A percentile compares a stretch with the other conserved stretches of the same genome.
These are phyloP conservation scores for Paraleonurus japonicus DNA, from an alignment of 257 asterid species.

Conservation along the genomic window DNA sequence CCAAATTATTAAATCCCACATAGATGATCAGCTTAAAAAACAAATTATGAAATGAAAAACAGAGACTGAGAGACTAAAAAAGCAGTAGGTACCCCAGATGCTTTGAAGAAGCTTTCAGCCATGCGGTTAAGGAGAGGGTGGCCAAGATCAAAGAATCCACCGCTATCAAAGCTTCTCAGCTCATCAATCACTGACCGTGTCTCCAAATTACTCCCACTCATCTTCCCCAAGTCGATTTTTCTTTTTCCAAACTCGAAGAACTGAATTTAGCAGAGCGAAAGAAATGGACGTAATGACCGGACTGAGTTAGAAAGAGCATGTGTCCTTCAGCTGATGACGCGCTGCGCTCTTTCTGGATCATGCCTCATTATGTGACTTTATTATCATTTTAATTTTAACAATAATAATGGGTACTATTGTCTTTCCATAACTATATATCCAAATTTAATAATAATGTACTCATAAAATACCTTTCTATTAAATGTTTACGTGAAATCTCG, in stretches of 20 bases:
- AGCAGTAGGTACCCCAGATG: slow-evolving; percentile 90
- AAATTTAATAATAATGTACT: too few species aligned
- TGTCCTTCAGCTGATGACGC: slow-evolving; percentile 27
- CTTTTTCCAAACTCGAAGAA: neutral
- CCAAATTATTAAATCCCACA: neutral
- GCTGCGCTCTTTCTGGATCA: slow-evolving; percentile 32
- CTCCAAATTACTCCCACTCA: slow-evolving; percentile 64
- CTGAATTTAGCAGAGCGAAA: neutral
- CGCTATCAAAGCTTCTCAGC: slow-evolving; percentile 60
- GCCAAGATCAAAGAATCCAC: slow-evolving; percentile 73
- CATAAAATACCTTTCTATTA: too few species aligned
- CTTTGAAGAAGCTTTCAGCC: slow-evolving; percentile 75
- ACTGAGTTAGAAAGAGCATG: slow-evolving; percentile 31
- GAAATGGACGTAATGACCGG: neutral
- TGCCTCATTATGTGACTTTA: slow-evolving; percentile 17
- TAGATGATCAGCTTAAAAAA: neutral
- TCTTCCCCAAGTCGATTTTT: slow-evolving; percentile 6
- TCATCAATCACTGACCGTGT: slow-evolving; percentile 69
- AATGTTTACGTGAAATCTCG: too few species aligned
- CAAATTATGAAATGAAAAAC: neutral
- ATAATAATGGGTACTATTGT: neutral
- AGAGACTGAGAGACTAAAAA: too few species aligned
- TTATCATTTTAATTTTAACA: neutral
- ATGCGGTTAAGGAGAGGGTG: slow-evolving; percentile 92
- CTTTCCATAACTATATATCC: neutral